Percentiles rank a stretch among this genome's conserved stretches.
These are phyloP conservation scores for Camelina hispida DNA, from an alignment of 345 rosid genomes.

Conservation along the genomic window DNA sequence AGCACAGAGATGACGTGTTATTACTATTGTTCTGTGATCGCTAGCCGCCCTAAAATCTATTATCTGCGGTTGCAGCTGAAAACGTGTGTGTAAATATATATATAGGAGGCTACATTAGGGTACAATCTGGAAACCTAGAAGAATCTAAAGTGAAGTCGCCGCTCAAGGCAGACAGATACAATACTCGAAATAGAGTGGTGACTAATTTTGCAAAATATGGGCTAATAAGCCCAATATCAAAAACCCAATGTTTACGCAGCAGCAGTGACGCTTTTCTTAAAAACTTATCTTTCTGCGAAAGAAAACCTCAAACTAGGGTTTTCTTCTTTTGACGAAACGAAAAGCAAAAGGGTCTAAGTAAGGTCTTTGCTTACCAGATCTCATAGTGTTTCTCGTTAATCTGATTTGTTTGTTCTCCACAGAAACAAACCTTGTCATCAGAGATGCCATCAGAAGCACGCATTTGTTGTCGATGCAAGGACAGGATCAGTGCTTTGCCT, in stretches of 20 bases:
- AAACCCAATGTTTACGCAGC: neutral
- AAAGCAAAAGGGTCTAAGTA: too few relatives aligned
- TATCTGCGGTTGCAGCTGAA: too few relatives aligned
- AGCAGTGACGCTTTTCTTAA: neutral
- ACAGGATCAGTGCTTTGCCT: slow-evolving; percentile 1
- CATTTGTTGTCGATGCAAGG: neutral
- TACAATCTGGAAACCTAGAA: too few relatives aligned
- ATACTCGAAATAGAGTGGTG: too few relatives aligned
- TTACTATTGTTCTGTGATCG: neutral
- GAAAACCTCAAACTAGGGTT: neutral
- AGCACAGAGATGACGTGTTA: neutral
- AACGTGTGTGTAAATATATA: neutral
- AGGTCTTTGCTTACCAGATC: neutral
- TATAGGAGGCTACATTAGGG: too few relatives aligned
- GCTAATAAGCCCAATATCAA: neutral
- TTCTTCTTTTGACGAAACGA: neutral
- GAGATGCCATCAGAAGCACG: neutral
- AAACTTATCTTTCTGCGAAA: neutral
- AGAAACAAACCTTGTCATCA: too few relatives aligned
- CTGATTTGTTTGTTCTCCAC: too few relatives aligned
- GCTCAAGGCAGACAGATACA: too few relatives aligned
- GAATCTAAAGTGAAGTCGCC: too few relatives aligned
- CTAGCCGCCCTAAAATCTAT: neutral
- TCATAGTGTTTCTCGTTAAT: too few relatives aligned
- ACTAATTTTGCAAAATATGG: neutral